phyloP scores from a whole-genome alignment of 2,329 filamentous ascomycete species.

The Arthrinium phaeospermum region DNA sequence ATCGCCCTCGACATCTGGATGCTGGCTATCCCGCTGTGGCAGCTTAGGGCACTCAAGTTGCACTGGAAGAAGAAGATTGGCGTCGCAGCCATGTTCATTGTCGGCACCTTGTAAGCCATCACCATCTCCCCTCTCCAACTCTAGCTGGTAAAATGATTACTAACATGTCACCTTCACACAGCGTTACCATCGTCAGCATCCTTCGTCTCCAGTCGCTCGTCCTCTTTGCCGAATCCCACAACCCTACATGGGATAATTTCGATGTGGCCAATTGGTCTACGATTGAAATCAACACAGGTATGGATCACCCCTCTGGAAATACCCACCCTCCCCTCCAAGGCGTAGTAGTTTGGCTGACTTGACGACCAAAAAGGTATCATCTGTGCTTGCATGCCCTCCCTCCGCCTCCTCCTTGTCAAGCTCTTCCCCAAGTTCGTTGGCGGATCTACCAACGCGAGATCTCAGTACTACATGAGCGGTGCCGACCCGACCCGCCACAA shows the following conservation, averaged over 20 bases:
- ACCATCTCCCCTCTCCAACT: constrained; percentile 42
- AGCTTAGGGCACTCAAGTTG: constrained; percentile 46
- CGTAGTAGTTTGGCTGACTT: background rate
- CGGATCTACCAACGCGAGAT: background rate
- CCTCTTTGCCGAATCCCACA: constrained; percentile 21
- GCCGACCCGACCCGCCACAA: background rate
- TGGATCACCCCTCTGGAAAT: background rate
- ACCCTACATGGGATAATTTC: constrained; percentile 23
- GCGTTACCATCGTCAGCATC: constrained; percentile 25
- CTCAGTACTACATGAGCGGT: constrained; percentile 9
- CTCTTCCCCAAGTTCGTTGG: constrained; percentile 22
- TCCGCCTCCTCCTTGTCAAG: constrained; percentile 22
- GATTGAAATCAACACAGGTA: constrained; percentile 25
- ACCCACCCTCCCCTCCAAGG: background rate
- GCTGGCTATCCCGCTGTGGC: constrained; percentile 48
- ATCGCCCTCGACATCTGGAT: constrained; percentile 50
- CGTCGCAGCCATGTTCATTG: constrained; percentile 47
- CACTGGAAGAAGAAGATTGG: constrained; percentile 55
- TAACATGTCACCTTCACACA: background rate
- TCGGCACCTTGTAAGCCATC: constrained; percentile 45
- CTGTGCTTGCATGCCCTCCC: constrained; percentile 25
- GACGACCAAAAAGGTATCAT: constrained; percentile 18
- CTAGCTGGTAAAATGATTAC: constrained; percentile 26
- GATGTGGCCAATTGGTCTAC: constrained; percentile 24
- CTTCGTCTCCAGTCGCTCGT: constrained; percentile 25